Evolutionary conservation across 352 stramenopile species (phyloP), one percentile per base, ranked within the genome.

Genomic region (Phytophthora ohioensis): DNA sequence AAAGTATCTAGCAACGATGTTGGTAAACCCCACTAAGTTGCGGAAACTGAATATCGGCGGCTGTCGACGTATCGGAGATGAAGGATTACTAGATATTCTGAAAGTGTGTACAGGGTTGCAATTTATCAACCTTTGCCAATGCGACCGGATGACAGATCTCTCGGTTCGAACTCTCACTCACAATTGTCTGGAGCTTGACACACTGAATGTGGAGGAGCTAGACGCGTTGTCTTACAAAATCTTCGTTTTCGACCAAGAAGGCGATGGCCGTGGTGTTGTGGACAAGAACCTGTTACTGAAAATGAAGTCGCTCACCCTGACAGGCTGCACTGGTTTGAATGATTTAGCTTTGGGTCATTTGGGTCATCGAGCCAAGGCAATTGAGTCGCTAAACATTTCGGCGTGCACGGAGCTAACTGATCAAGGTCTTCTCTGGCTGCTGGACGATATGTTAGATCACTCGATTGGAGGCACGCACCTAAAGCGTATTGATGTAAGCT

Each of bases 211-310:
- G n/a, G 86, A 97, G 55, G 94, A 98, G 12, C 63, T 98, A 30
- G 76, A 73, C 27, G 56, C 76, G 0, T 53, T 91, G 12, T 92
- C 84, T 3, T 84, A 94, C 67, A 87, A 75, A 61, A 67, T 90
- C 8, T 98, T 98, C 55, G 49, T 88, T 15, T 97, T 97, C 63
- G 90, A 98, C 56, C 79, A 91, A 49, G 80, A 88, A 71, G 74
- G 79, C 11, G 94, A 98, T 48, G 92, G 91, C 0, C 84, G 94
- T 9, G 82, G 68, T 12, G 75, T 85, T 32, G 89, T 94, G 5
- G 85, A 97, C 38, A 92, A 93, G 51, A 81, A 89, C n/a, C 74
- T 98, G 68, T 58, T 87, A 2, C 70, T 64, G 6, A 85, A 86
- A 43, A 52, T 98, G 30, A 80, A 76, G 9, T 63, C 73, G 9